A percentile compares a stretch with the other conserved stretches of the same genome.
These are phyloP conservation scores for Fagopyrum esculentum DNA, from an alignment of 148 eudicot genomes.

Conservation along the genomic window DNA sequence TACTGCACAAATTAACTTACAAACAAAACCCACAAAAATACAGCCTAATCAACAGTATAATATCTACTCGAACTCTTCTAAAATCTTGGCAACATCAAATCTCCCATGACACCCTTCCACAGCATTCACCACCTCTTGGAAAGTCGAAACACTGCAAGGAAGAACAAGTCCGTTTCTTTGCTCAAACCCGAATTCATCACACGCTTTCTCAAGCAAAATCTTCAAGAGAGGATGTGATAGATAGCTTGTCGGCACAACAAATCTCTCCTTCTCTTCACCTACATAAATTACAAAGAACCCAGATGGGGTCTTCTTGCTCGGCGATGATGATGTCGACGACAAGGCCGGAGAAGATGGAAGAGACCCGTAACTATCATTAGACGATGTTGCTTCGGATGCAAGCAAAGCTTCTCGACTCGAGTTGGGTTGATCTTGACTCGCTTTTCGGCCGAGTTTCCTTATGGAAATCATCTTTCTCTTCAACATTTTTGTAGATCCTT, in stretches of 20 bases:
- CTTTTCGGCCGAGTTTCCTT: neutral
- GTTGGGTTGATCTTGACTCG: neutral
- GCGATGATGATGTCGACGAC: neutral
- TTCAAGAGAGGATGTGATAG: slow-evolving; percentile 82
- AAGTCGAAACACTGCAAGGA: slow-evolving; percentile 57
- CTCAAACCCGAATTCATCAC: slow-evolving; percentile 68
- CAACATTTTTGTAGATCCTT: slow-evolving; percentile 4
- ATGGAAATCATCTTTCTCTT: neutral
- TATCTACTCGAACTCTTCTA: slow-evolving; percentile 37
- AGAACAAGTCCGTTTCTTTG: slow-evolving; percentile 60
- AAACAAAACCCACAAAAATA: neutral
- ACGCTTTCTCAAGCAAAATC: slow-evolving; percentile 68
- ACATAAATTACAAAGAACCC: slow-evolving; percentile 63
- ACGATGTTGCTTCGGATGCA: neutral
- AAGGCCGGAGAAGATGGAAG: neutral
- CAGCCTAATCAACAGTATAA: neutral
- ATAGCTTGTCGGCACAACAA: slow-evolving; percentile 65
- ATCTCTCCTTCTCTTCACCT: slow-evolving; percentile 24
- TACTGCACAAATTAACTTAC: neutral
- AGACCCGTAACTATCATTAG: neutral
- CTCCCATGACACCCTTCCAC: slow-evolving; percentile 48
- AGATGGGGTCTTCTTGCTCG: slow-evolving; percentile 21
- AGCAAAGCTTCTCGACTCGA: neutral
- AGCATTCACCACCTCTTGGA: slow-evolving; percentile 47
- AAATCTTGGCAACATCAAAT: slow-evolving; percentile 51